These are phyloP conservation scores for Tylopilus sp. DNA, from an alignment of 768 basidiomycete species.

Conservation along the genomic window DNA sequence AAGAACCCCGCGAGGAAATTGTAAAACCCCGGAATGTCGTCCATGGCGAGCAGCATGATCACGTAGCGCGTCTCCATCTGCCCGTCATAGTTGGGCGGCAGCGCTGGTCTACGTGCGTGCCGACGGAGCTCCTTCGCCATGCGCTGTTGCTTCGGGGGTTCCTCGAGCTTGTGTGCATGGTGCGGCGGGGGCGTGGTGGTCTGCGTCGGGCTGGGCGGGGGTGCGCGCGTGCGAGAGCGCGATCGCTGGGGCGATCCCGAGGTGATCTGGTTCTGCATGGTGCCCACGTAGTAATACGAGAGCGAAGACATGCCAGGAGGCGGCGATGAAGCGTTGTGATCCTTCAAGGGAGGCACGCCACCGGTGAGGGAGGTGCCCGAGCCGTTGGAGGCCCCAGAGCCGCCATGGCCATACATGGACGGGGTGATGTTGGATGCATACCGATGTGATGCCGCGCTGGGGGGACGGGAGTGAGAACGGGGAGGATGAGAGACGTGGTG, in stretches of 20 bases:
- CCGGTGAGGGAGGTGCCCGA: constrained; percentile 21
- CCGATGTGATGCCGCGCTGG: constrained; percentile 30
- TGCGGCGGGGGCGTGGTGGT: neutral
- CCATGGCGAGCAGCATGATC: constrained; percentile 60
- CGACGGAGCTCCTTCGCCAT: constrained; percentile 18
- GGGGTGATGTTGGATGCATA: constrained; percentile 27
- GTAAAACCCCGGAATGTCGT: constrained; percentile 47
- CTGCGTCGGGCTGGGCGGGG: neutral
- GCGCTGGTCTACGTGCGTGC: constrained; percentile 16
- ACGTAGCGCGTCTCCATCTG: constrained; percentile 47
- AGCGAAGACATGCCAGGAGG: constrained; percentile 5
- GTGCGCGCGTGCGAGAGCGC: constrained; percentile 11
- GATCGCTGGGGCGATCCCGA: constrained; percentile 19
- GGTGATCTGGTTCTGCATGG: constrained; percentile 1
- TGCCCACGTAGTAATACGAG: constrained; percentile 3
- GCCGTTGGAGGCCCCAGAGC: constrained; percentile 17
- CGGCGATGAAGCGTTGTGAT: constrained; percentile 10
- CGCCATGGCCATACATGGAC: constrained; percentile 24
- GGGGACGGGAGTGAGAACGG: constrained; percentile 27
- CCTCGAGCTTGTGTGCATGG: neutral
- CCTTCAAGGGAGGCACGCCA: constrained; percentile 9
- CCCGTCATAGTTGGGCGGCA: constrained; percentile 23
- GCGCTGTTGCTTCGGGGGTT: neutral
- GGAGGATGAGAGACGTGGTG: constrained; percentile 17
- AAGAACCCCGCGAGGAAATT: constrained; percentile 55